Evolutionary conservation across 192 early-diverging fungal species (phyloP).

Genomic region (Gamsiella multidivaricata): DNA sequence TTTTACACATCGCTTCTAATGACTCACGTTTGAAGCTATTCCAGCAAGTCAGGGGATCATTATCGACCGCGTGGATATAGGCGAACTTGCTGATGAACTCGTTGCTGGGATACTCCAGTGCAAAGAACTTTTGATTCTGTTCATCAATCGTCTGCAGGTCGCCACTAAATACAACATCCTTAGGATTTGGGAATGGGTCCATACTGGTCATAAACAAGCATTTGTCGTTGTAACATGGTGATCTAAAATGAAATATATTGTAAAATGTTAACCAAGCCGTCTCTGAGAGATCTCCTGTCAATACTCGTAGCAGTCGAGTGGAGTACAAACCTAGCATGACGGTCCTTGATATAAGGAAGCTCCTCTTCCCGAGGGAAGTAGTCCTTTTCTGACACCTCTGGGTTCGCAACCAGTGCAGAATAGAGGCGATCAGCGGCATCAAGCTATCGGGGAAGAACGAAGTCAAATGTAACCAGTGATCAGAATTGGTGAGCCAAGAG

Average conservation of each 20-base stretch:
- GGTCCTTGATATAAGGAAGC: conserved; percentile 51
- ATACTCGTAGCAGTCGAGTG: too few relatives aligned
- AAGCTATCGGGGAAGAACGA: conserved; percentile 34
- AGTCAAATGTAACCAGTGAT: too few relatives aligned
- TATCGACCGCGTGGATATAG: conserved; percentile 64
- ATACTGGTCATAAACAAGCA: conserved; percentile 64
- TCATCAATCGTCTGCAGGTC: conserved; percentile 49
- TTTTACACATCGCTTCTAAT: neutral
- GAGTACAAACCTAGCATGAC: conserved; percentile 62
- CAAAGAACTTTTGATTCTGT: conserved; percentile 52
- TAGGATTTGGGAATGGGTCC: conserved; percentile 58
- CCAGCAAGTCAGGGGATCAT: conserved; percentile 60
- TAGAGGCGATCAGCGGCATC: conserved; percentile 63
- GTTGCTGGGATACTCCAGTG: conserved; percentile 49
- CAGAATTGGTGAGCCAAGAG: too few relatives aligned
- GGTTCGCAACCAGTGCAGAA: conserved; percentile 51
- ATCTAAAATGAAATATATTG: too few relatives aligned
- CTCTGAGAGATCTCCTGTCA: too few relatives aligned
- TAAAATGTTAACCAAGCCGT: too few relatives aligned
- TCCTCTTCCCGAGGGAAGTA: conserved; percentile 59
- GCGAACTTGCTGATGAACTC: conserved; percentile 53
- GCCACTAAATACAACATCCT: conserved; percentile 37
- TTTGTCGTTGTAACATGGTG: conserved; percentile 61
- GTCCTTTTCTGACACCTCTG: conserved; percentile 54
- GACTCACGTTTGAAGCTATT: conserved; percentile 50